A percentile compares a stretch with the other conserved stretches of the same genome.
Conservation (phyloP, 352 stramenopile genomes). For the Phytopythium litorale region DNA sequence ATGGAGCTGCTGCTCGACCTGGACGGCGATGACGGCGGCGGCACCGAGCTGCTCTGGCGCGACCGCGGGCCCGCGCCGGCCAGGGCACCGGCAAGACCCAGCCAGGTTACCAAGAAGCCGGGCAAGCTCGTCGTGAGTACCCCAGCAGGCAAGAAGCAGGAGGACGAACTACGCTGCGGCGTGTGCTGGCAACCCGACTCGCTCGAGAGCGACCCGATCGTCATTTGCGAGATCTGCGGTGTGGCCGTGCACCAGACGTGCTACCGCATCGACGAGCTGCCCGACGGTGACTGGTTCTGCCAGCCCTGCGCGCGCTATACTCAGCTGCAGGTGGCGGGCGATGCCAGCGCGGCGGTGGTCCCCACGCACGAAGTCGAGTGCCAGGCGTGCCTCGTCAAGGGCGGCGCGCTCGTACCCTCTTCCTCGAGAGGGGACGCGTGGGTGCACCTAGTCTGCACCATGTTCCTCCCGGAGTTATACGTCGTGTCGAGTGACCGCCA, state of each 20-base stretch:
- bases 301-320: slow-evolving; percentile 56
- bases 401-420: slow-evolving; percentile 50
- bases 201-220: slow-evolving; percentile 66
- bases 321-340: slow-evolving; percentile 15
- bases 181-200: slow-evolving; percentile 67
- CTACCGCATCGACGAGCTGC: slow-evolving; percentile 63
- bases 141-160: slow-evolving; percentile 8
- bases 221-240: slow-evolving; percentile 76
- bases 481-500: slow-evolving; percentile 17
- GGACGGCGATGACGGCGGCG: slow-evolving; percentile 22
- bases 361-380: slow-evolving; percentile 56
- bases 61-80: neutral
- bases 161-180: slow-evolving; percentile 55
- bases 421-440: slow-evolving; percentile 25
- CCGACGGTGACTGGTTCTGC: slow-evolving; percentile 78
- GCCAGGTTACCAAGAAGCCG: neutral
- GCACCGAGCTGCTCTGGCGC: neutral
- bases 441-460: slow-evolving; percentile 76
- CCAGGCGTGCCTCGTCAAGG: slow-evolving; percentile 44
- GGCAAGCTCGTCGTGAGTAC: neutral
- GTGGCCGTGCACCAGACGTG: slow-evolving; percentile 78
- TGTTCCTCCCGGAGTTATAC: slow-evolving; percentile 77
- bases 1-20: slow-evolving; percentile 60
- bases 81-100: neutral
- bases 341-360: slow-evolving; percentile 37